Percentiles rank a stretch among this genome's conserved stretches.
Evolutionary conservation across 495 filamentous ascomycete genomes (phyloP).

Genomic region (Neurospora africana): DNA sequence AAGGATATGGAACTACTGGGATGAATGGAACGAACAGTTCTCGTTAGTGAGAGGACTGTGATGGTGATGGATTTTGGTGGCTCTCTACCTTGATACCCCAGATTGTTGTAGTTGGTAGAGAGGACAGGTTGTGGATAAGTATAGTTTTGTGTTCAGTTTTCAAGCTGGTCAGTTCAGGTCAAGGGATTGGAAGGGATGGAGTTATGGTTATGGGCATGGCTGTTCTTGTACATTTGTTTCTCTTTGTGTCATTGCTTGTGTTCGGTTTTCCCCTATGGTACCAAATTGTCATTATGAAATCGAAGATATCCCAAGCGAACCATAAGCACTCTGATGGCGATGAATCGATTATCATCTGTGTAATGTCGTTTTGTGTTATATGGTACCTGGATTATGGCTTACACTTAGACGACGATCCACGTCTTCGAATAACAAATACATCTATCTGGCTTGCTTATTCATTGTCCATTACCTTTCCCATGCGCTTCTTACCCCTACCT

Average conservation of each 20-base stretch:
- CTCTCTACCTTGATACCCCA: not conserved
- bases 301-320: not conserved
- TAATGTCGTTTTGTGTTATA: no score
- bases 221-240: not conserved
- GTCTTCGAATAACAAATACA: not conserved
- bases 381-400: not conserved
- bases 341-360: not conserved
- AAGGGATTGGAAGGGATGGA: not conserved
- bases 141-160: not conserved
- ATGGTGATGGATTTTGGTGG: not conserved
- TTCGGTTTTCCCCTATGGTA: not conserved
- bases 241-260: not conserved
- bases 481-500: no score
- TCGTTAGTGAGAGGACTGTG: not conserved
- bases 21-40: constrained; percentile 1
- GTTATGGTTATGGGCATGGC: not conserved
- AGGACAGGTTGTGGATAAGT: not conserved
- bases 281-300: not conserved
- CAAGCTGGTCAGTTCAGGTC: not conserved
- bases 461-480: not conserved
- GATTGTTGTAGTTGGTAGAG: not conserved
- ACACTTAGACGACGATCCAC: not conserved
- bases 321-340: not conserved
- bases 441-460: not conserved
- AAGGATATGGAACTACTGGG: constrained; percentile 9